Evolutionary conservation across 2,329 filamentous ascomycete species (phyloP).

Genomic region (Elsinoe ampelina): DNA sequence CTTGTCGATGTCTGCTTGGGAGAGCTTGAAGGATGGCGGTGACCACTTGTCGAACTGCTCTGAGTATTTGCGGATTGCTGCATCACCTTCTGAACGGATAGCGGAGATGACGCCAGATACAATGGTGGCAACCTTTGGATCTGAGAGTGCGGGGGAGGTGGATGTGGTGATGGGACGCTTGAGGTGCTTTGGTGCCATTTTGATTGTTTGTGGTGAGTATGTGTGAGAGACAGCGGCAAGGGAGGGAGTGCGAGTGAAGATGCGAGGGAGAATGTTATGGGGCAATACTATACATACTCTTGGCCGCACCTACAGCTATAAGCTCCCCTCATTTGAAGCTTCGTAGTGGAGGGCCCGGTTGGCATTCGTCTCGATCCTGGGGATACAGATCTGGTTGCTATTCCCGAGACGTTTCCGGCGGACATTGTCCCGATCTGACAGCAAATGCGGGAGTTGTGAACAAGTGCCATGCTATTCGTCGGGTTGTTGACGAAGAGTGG

Average conservation of each 20-base stretch:
- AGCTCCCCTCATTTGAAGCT: neutral
- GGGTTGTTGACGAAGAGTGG: neutral
- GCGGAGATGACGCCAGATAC: slow-evolving; percentile 41
- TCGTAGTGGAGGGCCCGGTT: neutral
- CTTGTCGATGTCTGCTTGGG: slow-evolving; percentile 35
- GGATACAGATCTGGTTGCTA: neutral
- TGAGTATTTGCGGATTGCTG: slow-evolving; percentile 41
- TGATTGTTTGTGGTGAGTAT: neutral
- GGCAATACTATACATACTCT: neutral
- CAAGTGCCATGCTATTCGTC: neutral
- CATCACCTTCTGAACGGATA: slow-evolving; percentile 40
- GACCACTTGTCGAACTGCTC: slow-evolving; percentile 48
- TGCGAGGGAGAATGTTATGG: neutral
- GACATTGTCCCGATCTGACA: neutral
- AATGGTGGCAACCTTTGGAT: slow-evolving; percentile 24
- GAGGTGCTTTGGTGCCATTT: slow-evolving; percentile 12
- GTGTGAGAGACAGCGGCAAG: neutral
- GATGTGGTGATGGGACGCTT: neutral
- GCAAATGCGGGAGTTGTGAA: neutral
- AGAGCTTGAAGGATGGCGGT: slow-evolving; percentile 41
- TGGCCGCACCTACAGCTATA: slow-evolving; percentile 6
- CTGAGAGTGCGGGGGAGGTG: neutral
- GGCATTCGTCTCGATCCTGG: neutral
- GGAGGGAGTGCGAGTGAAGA: neutral
- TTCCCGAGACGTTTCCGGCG: neutral